Percentiles rank a stretch among this genome's conserved stretches.
Evolutionary conservation across 75 land plant species (phyloP).

Genomic region (Azolla pinnata): DNA sequence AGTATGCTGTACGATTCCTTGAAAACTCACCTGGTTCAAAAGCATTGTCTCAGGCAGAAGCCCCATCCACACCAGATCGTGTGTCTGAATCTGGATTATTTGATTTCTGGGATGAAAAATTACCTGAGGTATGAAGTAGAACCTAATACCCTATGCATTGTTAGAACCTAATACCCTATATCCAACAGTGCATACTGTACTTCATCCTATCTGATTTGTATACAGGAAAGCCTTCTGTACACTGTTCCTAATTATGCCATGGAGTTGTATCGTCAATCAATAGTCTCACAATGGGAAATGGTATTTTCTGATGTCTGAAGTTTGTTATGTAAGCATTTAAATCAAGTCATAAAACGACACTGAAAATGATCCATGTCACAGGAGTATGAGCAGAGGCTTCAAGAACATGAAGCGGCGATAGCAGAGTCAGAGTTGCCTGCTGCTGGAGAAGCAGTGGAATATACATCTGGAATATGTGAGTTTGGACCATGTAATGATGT

Average conservation of each 20-base stretch:
- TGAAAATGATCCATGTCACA: conserved; percentile 5
- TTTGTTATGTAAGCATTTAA: neutral
- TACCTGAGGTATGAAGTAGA: conserved; percentile 64
- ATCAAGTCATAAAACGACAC: no score
- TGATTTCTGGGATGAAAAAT: conserved; percentile 50
- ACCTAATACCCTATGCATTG: no score
- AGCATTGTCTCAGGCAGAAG: conserved; percentile 35
- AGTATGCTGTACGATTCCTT: conserved; percentile 64
- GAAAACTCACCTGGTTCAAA: conserved; percentile 12
- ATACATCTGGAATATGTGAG: conserved; percentile 10
- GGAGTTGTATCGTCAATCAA: conserved; percentile 54
- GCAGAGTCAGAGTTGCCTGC: conserved; percentile 17
- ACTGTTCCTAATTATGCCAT: conserved; percentile 57
- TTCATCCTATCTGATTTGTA: neutral
- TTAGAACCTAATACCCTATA: no score
- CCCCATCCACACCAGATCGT: conserved; percentile 56
- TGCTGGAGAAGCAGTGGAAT: conserved; percentile 20
- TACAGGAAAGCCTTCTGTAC: conserved; percentile 74
- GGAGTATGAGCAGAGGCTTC: conserved; percentile 14
- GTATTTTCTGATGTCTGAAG: conserved; percentile 1
- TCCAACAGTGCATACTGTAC: no score
- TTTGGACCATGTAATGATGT: conserved; percentile 4
- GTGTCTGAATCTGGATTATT: conserved; percentile 34
- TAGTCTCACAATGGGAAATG: conserved; percentile 57
- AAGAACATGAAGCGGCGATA: conserved; percentile 16